phyloP scores from a whole-genome alignment of 768 basidiomycete genomes.

The Collybia nuda region DNA sequence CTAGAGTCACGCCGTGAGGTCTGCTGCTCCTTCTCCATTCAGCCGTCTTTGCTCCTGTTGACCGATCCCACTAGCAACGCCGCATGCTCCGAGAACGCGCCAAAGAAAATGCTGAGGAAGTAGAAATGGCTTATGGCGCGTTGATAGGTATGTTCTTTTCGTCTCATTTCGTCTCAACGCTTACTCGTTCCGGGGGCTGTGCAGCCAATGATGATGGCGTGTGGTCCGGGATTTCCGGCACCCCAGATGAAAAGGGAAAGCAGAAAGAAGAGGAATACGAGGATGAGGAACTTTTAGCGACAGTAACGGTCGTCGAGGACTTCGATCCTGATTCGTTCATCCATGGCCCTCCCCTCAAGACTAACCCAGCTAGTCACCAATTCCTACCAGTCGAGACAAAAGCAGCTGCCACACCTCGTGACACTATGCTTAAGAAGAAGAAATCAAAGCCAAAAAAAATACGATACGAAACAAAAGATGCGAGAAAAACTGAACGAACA shows the following conservation, averaged over 20 bases:
- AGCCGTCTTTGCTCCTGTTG: not conserved
- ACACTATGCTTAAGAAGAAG: conserved; percentile 19
- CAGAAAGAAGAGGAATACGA: conserved; percentile 72
- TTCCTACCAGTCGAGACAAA: not conserved
- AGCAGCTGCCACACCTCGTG: not conserved
- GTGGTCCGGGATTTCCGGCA: conserved; percentile 43
- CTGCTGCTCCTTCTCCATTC: conserved; percentile 18
- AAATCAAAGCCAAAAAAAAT: conserved; percentile 41
- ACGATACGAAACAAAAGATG: conserved; percentile 72
- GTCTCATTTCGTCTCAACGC: conserved; percentile 8
- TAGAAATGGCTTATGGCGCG: conserved; percentile 73
- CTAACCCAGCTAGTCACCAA: not conserved
- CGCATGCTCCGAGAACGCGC: conserved; percentile 78
- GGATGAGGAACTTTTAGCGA: conserved; percentile 82
- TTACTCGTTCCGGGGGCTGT: conserved; percentile 15
- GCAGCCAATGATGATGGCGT: conserved; percentile 44
- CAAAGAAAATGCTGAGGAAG: conserved; percentile 68
- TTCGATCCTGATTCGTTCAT: conserved; percentile 73
- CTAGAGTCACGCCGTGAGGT: conserved; percentile 81
- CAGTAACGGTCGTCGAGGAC: conserved; percentile 90
- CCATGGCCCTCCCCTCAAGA: conserved; percentile 37
- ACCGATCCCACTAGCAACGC: conserved; percentile 57
- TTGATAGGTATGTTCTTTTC: conserved; percentile 34
- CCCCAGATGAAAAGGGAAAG: conserved; percentile 25
- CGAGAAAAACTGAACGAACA: conserved; percentile 54